Percentiles rank a stretch among this genome's conserved stretches.
Conservation (phyloP, 176 grass and related monocot genomes). For the Olyra latifolia region DNA sequence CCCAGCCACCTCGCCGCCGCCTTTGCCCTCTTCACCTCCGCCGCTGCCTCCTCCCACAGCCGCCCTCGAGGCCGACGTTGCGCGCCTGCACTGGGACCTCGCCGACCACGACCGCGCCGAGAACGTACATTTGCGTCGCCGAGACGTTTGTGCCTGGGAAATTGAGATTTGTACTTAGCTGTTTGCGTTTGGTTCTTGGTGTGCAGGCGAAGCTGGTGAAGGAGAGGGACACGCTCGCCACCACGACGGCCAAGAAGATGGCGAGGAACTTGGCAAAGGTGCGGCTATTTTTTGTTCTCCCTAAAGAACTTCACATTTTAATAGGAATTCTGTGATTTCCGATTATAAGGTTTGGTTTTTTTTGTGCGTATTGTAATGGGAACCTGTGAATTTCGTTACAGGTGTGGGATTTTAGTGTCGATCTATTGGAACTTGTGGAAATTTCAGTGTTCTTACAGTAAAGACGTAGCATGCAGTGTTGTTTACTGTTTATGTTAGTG, state of each 20-base stretch:
- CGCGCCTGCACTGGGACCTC: too few species aligned
- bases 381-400: conserved; percentile 1
- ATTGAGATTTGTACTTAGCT: neutral
- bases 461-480: too few species aligned
- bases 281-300: neutral
- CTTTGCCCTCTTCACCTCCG: too few species aligned
- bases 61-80: conserved; percentile 55
- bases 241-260: conserved; percentile 63
- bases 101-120: too few species aligned
- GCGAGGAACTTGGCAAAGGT: conserved; percentile 89
- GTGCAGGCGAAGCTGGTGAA: conserved; percentile 73
- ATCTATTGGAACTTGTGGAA: neutral
- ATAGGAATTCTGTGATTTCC: neutral
- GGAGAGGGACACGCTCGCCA: conserved; percentile 81
- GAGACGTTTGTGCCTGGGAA: neutral
- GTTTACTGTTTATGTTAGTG: too few species aligned
- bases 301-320: neutral
- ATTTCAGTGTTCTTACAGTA: too few species aligned
- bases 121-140: conserved; percentile 43
- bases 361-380: neutral
- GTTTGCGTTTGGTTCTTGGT: neutral
- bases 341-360: neutral
- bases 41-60: too few species aligned
- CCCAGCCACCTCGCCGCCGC: too few species aligned
- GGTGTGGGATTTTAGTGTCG: neutral